A percentile compares a stretch with the other conserved stretches of the same genome.
phyloP scores from a whole-genome alignment of 345 rosid genomes.

The Noccaea bulbosa region DNA sequence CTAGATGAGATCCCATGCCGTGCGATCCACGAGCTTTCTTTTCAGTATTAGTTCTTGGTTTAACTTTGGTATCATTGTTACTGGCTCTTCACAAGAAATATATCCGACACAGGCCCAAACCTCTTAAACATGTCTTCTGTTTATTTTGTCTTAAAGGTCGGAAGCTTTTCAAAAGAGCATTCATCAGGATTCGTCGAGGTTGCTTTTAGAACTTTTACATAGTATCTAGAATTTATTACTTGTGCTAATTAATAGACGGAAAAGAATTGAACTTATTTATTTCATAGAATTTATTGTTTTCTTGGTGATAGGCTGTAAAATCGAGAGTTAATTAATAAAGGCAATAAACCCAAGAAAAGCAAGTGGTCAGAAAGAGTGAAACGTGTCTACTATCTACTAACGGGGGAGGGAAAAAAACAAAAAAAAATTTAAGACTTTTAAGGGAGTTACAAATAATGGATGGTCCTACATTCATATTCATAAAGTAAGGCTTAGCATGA shows the following conservation, averaged over 20 bases:
- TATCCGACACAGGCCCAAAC: background rate
- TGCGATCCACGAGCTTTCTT: background rate
- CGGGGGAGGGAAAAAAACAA: background rate
- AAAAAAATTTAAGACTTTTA: background rate
- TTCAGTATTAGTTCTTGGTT: background rate
- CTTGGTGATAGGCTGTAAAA: background rate
- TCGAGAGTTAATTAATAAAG: background rate
- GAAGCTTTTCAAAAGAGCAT: background rate
- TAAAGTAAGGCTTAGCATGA: background rate
- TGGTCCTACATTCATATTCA: slow-evolving; percentile 6
- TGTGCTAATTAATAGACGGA: too few relatives aligned
- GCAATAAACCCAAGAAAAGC: background rate
- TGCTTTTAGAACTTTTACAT: background rate
- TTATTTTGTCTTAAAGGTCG: background rate
- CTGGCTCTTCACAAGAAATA: background rate
- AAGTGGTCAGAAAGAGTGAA: slow-evolving; percentile 5
- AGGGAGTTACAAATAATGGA: background rate
- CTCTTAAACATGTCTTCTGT: background rate
- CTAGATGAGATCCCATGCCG: background rate
- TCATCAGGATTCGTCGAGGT: background rate
- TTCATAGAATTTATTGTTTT: background rate
- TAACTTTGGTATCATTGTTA: background rate
- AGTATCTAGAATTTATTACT: background rate
- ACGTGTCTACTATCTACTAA: background rate
- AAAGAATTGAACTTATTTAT: too few relatives aligned